phyloP scores from a whole-genome alignment of 2,329 filamentous ascomycete species.

The Pyricularia grisea region DNA sequence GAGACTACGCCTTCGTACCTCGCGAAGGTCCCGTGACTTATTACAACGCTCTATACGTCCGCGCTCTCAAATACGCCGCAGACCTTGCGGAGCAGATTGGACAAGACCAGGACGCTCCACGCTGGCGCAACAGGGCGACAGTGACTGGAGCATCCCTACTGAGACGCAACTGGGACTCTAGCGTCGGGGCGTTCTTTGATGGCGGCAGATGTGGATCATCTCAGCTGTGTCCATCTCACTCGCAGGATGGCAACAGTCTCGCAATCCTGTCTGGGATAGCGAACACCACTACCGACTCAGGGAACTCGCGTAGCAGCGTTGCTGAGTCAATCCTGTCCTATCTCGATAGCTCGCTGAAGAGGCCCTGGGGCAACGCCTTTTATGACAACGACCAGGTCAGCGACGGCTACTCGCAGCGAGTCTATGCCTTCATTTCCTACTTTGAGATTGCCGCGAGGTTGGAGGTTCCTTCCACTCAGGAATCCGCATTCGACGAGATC shows the following conservation, averaged over 20 bases:
- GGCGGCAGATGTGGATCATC: constrained; percentile 20
- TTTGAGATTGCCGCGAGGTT: constrained; percentile 43
- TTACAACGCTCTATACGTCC: constrained; percentile 41
- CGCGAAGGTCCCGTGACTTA: constrained; percentile 38
- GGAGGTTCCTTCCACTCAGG: constrained; percentile 5
- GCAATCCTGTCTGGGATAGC: constrained; percentile 28
- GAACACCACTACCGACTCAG: constrained; percentile 8
- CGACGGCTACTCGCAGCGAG: constrained; percentile 29
- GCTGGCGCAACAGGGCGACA: constrained; percentile 29
- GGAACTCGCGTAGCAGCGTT: constrained; percentile 14
- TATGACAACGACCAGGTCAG: constrained; percentile 31
- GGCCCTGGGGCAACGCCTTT: constrained; percentile 39
- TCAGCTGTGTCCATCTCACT: constrained; percentile 26
- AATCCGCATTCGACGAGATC: constrained; percentile 31
- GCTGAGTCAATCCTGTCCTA: constrained; percentile 28
- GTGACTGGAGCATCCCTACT: constrained; percentile 25
- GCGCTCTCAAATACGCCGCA: constrained; percentile 33
- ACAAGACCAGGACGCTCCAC: constrained; percentile 20
- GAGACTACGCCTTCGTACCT: constrained; percentile 41
- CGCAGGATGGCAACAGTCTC: constrained; percentile 42
- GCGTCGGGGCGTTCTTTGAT: constrained; percentile 34
- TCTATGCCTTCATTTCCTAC: constrained; percentile 43
- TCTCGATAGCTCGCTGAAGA: constrained; percentile 23
- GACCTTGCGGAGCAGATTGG: constrained; percentile 26
- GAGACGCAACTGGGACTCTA: constrained; percentile 28